Base-by-base conservation (phyloP, 2,329 filamentous ascomycete species). In the Nemania abortiva region DNA sequence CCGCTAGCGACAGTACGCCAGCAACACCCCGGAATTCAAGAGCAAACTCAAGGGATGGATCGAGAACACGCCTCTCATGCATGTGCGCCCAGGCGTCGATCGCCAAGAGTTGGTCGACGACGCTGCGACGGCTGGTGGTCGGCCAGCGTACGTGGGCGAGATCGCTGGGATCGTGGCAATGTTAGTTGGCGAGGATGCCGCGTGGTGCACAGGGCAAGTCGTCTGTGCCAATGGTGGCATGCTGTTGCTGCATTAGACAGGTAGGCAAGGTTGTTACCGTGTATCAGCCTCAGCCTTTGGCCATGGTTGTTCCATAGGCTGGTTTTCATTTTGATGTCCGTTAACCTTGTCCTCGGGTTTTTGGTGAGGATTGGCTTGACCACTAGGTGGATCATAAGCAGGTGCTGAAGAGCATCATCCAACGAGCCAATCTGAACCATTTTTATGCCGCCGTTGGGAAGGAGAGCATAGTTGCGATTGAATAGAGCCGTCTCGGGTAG, bases 171-270 rank as follows among this genome's bases (percentile, higher is more conserved):
- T 93, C 5, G 90, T 94, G 20, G 91, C 87, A 2, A 94, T 95
- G 91, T 81, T 95, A 24, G 93, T 91, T 77, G 86, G 87, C 5
- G 84, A 85, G 6, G 93, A 95, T 77, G 86, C 88, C n/a, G 87
- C 84, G 7, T 95, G 92, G 92, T 91, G 89, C 76, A 96, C 92
- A 0, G 93, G 93, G 1, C 91, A 91, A 79, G 91, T 94, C 27
- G 87, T 96, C 3, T 92, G 90, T 81, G 92, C 92, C 7, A 95
- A 95, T 77, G 93, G 93, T 1, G 93, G 93, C 56, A 73, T 75
- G 71, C 47, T 72, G 50, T 60, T 74, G 57, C 42, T 66, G 15
- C 71, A 73, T 34, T 70, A 63, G 57, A 37, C 11, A 15, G 20
- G 39, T 18, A 15, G 20, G 39, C 39, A 42, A 9, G 20, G 6